Evolutionary conservation across 805 yeast species (phyloP), one percentile per base, ranked within the genome.

Genomic region (Saccharomycopsis selenospora): DNA sequence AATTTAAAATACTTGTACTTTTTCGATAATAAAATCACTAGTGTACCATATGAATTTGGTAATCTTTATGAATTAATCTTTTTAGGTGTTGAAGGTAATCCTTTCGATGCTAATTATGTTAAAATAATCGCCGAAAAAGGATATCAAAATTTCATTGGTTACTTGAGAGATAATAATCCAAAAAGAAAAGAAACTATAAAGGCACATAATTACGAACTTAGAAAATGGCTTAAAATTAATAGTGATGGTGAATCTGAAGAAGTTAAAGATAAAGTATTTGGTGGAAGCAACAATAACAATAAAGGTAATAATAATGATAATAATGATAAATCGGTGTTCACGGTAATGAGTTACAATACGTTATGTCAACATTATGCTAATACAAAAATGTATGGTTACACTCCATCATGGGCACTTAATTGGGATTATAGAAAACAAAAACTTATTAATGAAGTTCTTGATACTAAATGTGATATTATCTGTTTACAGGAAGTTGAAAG

Each of bases 401-500:
- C 98, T 1, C 98, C 98, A 20, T 79, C 95, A 1, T 93, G 99
- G 98, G 99, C 98, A 2, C 74, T 93, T 54, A 79, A 80, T 46
- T 91, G 98, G 98, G 85, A 85, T 10, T 89, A 82, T 66, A 83
- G 99, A 66, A 78, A 84, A 60, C 82, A 85, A 52, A 70, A 78
- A 36, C 72, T 93, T 55, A 79, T 80, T 49, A 79, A 83, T 53
- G 95, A 93, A 63, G 73, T 93, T 13, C 59, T 80, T 40, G 70
- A 72, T 10, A 75, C 70, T 55, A 73, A 77, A 48, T 75, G 90
- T 23, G 97, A 93, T 64, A 71, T 93, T 30, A 65, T 93, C 20
- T 90, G 98, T 70, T 70, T 93, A 66, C 99, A 93, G 71, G 99
- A 93, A 66, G 97, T 93, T 43, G 98, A 93, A 64, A 80, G 90